Evolutionary conservation across 176 grass and related monocot species (phyloP).

Genomic region (Elaeis guineensis): DNA sequence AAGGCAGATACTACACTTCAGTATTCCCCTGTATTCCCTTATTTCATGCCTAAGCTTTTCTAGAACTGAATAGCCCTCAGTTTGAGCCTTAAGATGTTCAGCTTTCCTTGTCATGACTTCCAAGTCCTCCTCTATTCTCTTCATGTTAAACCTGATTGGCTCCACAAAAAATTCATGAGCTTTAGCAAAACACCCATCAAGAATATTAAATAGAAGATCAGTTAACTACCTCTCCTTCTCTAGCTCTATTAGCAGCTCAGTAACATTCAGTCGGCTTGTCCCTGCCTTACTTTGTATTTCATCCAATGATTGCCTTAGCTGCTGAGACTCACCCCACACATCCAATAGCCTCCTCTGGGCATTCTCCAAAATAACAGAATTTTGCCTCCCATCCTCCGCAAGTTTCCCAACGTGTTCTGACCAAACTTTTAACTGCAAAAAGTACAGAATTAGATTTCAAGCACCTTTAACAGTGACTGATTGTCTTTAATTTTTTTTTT

Average conservation of each 20-base stretch:
- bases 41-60: conserved; percentile 69
- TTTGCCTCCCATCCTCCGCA: conserved; percentile 43
- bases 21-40: conserved; percentile 65
- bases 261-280: conserved; percentile 42
- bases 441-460: conserved; percentile 6
- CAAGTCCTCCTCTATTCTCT: conserved; percentile 63
- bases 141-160: conserved; percentile 64
- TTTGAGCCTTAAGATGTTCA: conserved; percentile 44
- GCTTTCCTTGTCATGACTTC: conserved; percentile 68
- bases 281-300: conserved; percentile 41
- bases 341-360: conserved; percentile 47
- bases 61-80: conserved; percentile 39
- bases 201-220: neutral
- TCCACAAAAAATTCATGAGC: neutral
- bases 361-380: conserved; percentile 36
- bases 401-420: conserved; percentile 51
- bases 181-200: too few relatives aligned
- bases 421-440: conserved; percentile 60
- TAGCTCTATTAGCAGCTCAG: conserved; percentile 58
- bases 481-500: too few relatives aligned
- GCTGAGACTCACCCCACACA: conserved; percentile 37
- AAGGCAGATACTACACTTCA: conserved; percentile 70
- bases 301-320: conserved; percentile 39
- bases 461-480: neutral
- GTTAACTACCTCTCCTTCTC: conserved; percentile 64